Conservation (phyloP, 108 stramenopile species). For the Seminavis robusta region DNA sequence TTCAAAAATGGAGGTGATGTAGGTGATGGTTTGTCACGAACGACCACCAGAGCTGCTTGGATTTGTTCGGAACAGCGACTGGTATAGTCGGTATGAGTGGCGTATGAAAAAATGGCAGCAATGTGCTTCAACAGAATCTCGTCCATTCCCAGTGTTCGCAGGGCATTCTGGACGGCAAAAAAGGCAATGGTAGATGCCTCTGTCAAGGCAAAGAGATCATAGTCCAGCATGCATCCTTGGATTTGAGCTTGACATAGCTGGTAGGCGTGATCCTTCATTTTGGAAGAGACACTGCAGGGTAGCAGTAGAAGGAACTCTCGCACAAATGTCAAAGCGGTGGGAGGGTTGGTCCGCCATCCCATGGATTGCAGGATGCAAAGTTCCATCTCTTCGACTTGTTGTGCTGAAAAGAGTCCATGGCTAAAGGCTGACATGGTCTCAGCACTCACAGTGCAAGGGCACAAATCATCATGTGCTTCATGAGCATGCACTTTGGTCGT, state of each 20-base stretch:
- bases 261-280: slow-evolving; percentile 4
- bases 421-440: too few relatives aligned
- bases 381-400: slow-evolving; percentile 61
- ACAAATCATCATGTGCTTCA: too few relatives aligned
- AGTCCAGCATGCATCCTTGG: slow-evolving; percentile 28
- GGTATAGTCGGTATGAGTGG: too few relatives aligned
- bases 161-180: slow-evolving; percentile 36
- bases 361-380: slow-evolving; percentile 24
- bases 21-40: too few relatives aligned
- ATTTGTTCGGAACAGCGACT: too few relatives aligned
- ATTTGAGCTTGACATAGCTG: slow-evolving; percentile 27
- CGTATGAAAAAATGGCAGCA: too few relatives aligned
- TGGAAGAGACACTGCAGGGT: neutral
- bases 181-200: slow-evolving; percentile 32
- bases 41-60: too few relatives aligned
- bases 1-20: too few relatives aligned
- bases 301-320: slow-evolving; percentile 10
- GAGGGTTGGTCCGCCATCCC: slow-evolving; percentile 44
- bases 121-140: too few relatives aligned
- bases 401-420: too few relatives aligned
- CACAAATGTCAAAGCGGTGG: slow-evolving; percentile 24
- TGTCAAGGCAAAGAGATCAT: slow-evolving; percentile 13
- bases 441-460: too few relatives aligned
- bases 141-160: slow-evolving; percentile 16
- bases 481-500: too few relatives aligned